Base-by-base conservation (phyloP, 192 early-diverging fungal genomes). In the Chytriomyces hyalinus region DNA sequence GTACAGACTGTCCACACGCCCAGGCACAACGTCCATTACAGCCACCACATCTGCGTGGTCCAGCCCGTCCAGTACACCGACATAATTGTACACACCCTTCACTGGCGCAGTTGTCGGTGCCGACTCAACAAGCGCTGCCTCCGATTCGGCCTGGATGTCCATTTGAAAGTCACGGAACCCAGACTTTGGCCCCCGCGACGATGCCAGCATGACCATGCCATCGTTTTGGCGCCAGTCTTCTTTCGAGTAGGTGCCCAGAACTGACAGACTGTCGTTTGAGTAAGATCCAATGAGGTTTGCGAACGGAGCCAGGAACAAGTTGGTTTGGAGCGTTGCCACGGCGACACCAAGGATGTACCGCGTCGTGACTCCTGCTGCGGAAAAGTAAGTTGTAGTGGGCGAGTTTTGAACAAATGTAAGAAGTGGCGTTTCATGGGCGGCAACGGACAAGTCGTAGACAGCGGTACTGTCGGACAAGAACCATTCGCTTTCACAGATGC, bases 221-320 rank as follows among this genome's bases (percentile, higher is more conserved):
- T 79, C 77, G 70, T 74, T 78, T 43, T 57, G 15, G 61, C 70
- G 77, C 77, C 77, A 78, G 49, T 59, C 77, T 50, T 61, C 17
- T 13, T 11, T 13, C 22, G 43, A 28, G 46, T 67, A 20, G 1
- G 20, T n/a, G 65, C 24, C 9, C 20, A 48, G 59, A 0, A 61
- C n/a, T 9, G 66, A 0, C 0, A 78, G 77, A 44, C 50, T 48
- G 43, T 8, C 20, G 77, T 78, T 78, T 3, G 11, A 20, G 77
- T 78, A 78, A 11, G 59, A 43, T 11, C 77, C 77, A 13, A 78
- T 62, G 60, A 78, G 26, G 69, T 44, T 65, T 28, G 77, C 70
- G 22, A 60, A 47, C 10, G 77, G 77, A 15, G 22, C 20, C 15
- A 78, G 60, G 68, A 74, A 60, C 49, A 47, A 57, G 49, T 48